Evolutionary conservation across 176 grass and related monocot species (phyloP).

Genomic region (Aegilops sharonensis): DNA sequence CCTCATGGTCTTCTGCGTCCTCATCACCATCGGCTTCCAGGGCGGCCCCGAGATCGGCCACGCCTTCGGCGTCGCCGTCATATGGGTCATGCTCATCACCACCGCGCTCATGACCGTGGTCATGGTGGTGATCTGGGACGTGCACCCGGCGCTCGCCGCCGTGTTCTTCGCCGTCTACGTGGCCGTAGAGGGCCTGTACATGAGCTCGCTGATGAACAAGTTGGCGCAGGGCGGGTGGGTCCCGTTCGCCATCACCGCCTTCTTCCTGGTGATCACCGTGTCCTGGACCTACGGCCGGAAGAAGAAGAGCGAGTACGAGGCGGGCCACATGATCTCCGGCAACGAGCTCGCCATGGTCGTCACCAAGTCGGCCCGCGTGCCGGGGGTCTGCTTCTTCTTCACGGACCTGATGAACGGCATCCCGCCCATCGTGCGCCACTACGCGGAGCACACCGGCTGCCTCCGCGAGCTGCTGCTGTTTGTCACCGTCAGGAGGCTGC

Average conservation of each 20-base stretch:
- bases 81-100: constrained; percentile 68
- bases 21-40: constrained; percentile 49
- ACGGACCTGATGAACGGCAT: constrained; percentile 49
- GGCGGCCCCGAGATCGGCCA: constrained; percentile 54
- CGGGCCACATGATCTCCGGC: neutral
- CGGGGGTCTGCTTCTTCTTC: constrained; percentile 49
- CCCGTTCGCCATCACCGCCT: constrained; percentile 52
- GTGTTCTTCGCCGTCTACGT: constrained; percentile 27
- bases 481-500: constrained; percentile 41
- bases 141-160: neutral
- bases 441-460: constrained; percentile 34
- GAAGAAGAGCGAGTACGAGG: constrained; percentile 51
- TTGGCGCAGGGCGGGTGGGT: constrained; percentile 55
- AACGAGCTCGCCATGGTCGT: constrained; percentile 23
- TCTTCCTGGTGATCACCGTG: constrained; percentile 46
- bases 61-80: constrained; percentile 54
- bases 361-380: neutral
- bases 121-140: constrained; percentile 56
- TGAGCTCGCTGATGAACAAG: constrained; percentile 56
- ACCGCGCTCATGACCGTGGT: constrained; percentile 43
- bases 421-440: constrained; percentile 53
- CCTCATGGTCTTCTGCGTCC: constrained; percentile 48
- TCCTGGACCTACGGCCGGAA: constrained; percentile 60
- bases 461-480: constrained; percentile 48
- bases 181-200: constrained; percentile 42